A percentile compares a stretch with the other conserved stretches of the same genome.
Conservation (phyloP, 2,329 filamentous ascomycete genomes). For the Amylocarpus encephaloides region DNA sequence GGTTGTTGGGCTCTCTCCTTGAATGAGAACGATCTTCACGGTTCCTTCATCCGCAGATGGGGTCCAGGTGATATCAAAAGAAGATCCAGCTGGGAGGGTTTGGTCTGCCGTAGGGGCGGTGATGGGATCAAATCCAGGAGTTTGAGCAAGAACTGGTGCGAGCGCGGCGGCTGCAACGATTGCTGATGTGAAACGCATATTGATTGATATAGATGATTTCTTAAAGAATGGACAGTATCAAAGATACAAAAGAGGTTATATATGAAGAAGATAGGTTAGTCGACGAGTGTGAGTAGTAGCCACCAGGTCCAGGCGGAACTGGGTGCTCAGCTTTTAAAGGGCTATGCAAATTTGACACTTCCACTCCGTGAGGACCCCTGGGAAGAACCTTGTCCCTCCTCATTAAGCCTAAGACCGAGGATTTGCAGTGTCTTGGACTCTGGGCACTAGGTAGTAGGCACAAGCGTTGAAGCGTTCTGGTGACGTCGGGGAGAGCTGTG, state of each 20-base stretch:
- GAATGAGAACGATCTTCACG: conserved; percentile 49
- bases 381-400: not conserved
- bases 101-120: conserved; percentile 40
- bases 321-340: conserved; percentile 4
- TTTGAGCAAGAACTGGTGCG: conserved; percentile 42
- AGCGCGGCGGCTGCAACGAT: conserved; percentile 25
- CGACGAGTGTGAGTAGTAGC: not conserved
- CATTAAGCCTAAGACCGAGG: not conserved
- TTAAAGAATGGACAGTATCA: conserved; percentile 28
- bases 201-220: conserved; percentile 4
- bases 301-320: not conserved
- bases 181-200: conserved; percentile 27
- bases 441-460: too few species aligned
- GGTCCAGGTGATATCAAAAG: conserved; percentile 45
- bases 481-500: not conserved
- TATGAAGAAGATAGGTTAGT: not conserved
- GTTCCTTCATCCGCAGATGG: conserved; percentile 35
- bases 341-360: not conserved
- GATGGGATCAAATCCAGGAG: conserved; percentile 50
- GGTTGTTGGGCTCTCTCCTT: conserved; percentile 43
- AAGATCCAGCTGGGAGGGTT: conserved; percentile 42
- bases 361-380: not conserved
- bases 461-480: too few species aligned
- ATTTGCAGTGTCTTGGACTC: not conserved
- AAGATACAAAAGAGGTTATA: conserved; percentile 20